These are phyloP conservation scores for Cyamopsis tetragonoloba DNA, from an alignment of 306 rosid genomes.

Conservation along the genomic window DNA sequence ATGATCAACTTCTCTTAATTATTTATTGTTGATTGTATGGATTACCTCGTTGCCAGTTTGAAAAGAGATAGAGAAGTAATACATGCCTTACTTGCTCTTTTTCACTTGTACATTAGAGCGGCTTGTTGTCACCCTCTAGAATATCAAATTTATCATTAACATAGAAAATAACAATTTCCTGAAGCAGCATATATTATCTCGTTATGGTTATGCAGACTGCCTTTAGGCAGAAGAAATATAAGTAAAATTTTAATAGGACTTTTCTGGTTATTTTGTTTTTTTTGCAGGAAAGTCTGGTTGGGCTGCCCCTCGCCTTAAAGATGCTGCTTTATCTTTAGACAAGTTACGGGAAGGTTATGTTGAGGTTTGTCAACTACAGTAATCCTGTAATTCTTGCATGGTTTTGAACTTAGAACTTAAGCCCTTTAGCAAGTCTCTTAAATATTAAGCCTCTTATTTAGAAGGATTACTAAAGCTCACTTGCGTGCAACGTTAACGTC, in stretches of 20 bases:
- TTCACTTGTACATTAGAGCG: neutral
- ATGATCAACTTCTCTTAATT: neutral
- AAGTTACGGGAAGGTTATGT: conserved; percentile 79
- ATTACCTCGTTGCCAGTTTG: neutral
- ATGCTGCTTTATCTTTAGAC: conserved; percentile 77
- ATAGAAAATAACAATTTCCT: neutral
- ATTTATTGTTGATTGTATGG: neutral
- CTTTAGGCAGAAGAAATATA: conserved; percentile 10
- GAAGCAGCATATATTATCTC: neutral
- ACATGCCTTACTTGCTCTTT: neutral
- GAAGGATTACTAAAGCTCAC: neutral
- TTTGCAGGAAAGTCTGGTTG: conserved; percentile 73
- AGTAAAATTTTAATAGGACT: conserved; percentile 10
- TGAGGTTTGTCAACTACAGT: conserved; percentile 56
- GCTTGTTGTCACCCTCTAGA: neutral
- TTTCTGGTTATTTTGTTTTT: conserved; percentile 23
- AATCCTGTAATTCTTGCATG: conserved; percentile 5
- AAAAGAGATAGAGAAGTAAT: neutral
- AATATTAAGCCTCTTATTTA: conserved; percentile 6
- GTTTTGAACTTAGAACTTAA: conserved; percentile 7
- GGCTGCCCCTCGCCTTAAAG: conserved; percentile 97
- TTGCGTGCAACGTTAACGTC: neutral
- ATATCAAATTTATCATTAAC: neutral
- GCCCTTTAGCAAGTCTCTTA: neutral
- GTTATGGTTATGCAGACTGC: neutral